A percentile compares a stretch with the other conserved stretches of the same genome.
These are phyloP conservation scores for Isatis lusitanica DNA, from an alignment of 441 rosid genomes.

Conservation along the genomic window DNA sequence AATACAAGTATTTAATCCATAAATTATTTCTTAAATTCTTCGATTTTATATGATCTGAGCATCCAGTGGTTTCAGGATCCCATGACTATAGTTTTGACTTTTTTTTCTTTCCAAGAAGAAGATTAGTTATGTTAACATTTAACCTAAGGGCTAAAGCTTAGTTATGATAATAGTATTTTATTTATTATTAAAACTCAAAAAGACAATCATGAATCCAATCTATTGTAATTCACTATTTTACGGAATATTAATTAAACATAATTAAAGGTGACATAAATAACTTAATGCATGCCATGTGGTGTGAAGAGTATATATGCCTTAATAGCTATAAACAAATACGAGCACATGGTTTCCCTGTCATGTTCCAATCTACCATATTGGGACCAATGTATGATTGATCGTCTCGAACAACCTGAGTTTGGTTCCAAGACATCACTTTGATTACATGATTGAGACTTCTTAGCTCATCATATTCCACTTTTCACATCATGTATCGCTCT, in stretches of 20 bases:
- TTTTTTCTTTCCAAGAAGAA: background rate
- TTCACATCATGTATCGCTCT: background rate
- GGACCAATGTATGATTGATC: constrained; percentile 22
- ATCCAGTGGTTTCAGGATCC: background rate
- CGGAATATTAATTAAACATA: background rate
- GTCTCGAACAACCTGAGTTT: constrained; percentile 22
- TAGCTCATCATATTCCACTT: constrained; percentile 27
- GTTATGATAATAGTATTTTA: too few relatives aligned
- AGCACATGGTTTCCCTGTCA: constrained; percentile 32
- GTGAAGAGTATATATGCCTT: constrained; percentile 8
- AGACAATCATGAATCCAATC: background rate
- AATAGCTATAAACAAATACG: constrained; percentile 12
- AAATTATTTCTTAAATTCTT: background rate
- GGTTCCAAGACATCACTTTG: constrained; percentile 25
- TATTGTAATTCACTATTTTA: background rate
- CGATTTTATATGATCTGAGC: background rate
- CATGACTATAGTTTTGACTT: background rate
- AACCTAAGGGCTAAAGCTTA: too few relatives aligned
- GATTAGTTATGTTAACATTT: background rate
- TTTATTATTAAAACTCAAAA: too few relatives aligned
- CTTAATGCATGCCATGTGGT: constrained; percentile 7
- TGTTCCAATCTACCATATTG: constrained; percentile 26
- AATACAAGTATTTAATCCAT: background rate
- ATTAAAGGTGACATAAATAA: constrained; percentile 11
- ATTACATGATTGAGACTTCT: constrained; percentile 20